Evolutionary conservation across 148 eudicot genomes (phyloP), one percentile per base, ranked within the genome.

Genomic region (Polygonum aviculare): DNA sequence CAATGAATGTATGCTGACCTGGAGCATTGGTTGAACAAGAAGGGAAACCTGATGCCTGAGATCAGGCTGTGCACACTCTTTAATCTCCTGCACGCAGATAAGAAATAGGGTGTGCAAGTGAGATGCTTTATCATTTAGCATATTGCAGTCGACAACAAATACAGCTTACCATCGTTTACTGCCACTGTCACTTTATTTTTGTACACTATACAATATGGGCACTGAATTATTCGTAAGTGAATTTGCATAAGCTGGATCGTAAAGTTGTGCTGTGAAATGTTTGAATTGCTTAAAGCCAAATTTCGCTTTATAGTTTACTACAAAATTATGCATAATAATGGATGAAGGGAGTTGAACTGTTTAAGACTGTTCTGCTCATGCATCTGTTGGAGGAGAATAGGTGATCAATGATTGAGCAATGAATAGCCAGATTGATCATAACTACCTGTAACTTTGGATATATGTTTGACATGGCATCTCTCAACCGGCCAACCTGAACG

Each of bases 41-140:
- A 92, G 93, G 69, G 98, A 94, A 49, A 90, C 92, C 81, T 92
- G 93, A 88, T 94, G 98, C 74, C 98, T 84, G 71, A 82, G 83
- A 81, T 94, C 97, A 69, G 97, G 88, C 50, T 85, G 95, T 78
- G 81, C 98, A 26, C 91, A 86, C 79, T 88, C 94, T 77, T 94
- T 94, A 33, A 92, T 83, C 76, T 86, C 92, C 98, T 94, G 94
- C 62, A 83, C 22, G 60, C 4, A 22, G 51, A 49, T 40, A 73
- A 36, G 16, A 57, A 52, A 35, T 40, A 75, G n/a, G 73, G 1
- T 51, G 21, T 51, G 21, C 5, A 21, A 19, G 63, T 19, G 40
- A 63, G 16, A 62, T 63, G 35, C 36, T 9, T 22, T 41, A 40
- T 71, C 10, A 38, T 12, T 21, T 57, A 55, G 77, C 40, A 74